These are phyloP conservation scores for Ilex asprella DNA, from an alignment of 257 asterid genomes.

Conservation along the genomic window DNA sequence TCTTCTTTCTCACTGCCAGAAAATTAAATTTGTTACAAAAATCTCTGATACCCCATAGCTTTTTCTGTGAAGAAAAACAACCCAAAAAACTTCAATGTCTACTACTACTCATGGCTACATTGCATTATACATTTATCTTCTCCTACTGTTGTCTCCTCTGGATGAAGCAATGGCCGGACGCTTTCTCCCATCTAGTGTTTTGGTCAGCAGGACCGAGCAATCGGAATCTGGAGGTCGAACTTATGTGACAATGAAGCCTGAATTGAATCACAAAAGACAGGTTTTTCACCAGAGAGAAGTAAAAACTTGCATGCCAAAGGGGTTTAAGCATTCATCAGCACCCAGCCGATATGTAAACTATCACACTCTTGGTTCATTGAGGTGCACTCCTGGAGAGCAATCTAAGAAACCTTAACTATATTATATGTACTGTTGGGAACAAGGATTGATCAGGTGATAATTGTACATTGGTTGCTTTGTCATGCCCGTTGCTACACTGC, in stretches of 20 bases:
- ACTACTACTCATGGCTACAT: slow-evolving; percentile 5
- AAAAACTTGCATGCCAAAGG: slow-evolving; percentile 73
- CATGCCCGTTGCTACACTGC: no score
- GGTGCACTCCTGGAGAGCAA: slow-evolving; percentile 29
- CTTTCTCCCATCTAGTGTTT: slow-evolving; percentile 30
- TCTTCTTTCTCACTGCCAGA: slow-evolving; percentile 7
- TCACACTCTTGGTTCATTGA: slow-evolving; percentile 35
- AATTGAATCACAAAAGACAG: slow-evolving; percentile 21
- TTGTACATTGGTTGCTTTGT: no score
- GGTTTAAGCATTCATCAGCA: slow-evolving; percentile 62
- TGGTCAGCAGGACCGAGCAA: neutral
- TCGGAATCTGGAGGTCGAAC: no score
- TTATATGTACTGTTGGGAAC: no score
- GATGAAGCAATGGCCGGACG: slow-evolving; percentile 44
- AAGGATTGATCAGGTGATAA: no score
- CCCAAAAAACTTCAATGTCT: slow-evolving; percentile 3
- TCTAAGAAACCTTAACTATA: slow-evolving; percentile 10
- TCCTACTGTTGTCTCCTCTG: slow-evolving; percentile 21
- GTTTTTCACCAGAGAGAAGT: slow-evolving; percentile 29
- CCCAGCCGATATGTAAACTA: slow-evolving; percentile 87
- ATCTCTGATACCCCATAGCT: no score
- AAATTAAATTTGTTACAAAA: neutral
- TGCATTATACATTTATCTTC: slow-evolving; percentile 17
- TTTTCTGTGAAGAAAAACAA: no score
- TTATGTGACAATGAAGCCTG: slow-evolving; percentile 27